These are phyloP conservation scores for Omphalotus olearius DNA, from an alignment of 1,284 basidiomycete genomes.

Conservation along the genomic window DNA sequence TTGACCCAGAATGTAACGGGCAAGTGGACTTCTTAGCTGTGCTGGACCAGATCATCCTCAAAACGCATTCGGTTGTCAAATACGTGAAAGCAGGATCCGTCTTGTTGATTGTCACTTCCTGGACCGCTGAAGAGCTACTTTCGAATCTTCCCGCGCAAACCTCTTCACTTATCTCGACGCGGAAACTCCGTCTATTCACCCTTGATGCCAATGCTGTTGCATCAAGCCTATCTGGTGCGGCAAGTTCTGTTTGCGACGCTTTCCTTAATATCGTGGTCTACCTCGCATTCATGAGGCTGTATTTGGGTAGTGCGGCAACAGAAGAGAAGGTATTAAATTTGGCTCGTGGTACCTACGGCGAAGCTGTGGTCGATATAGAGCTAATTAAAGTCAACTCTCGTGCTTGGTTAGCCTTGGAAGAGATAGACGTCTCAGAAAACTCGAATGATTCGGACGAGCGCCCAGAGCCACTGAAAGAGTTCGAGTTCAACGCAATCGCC, in stretches of 20 bases:
- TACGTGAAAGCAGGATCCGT: constrained; percentile 54
- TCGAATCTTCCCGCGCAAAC: constrained; percentile 47
- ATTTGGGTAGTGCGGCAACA: constrained; percentile 59
- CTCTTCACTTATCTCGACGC: constrained; percentile 37
- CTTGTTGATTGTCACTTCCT: constrained; percentile 59
- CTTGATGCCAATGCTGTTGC: constrained; percentile 50
- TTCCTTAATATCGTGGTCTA: constrained; percentile 53
- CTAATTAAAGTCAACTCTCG: constrained; percentile 43
- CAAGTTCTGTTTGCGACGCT: constrained; percentile 32
- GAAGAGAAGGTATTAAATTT: constrained; percentile 49
- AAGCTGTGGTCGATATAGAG: constrained; percentile 36
- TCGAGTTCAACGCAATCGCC: constrained; percentile 69
- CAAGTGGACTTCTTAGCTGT: constrained; percentile 65
- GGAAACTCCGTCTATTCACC: constrained; percentile 52
- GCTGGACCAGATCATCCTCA: constrained; percentile 64
- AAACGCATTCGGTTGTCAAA: constrained; percentile 58
- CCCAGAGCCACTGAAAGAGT: constrained; percentile 42
- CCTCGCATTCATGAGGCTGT: constrained; percentile 67
- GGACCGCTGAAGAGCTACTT: constrained; percentile 57
- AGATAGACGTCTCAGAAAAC: constrained; percentile 36
- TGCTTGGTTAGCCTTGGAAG: constrained; percentile 57
- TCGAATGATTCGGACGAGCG: constrained; percentile 18
- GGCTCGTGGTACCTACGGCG: constrained; percentile 38
- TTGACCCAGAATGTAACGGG: constrained; percentile 42
- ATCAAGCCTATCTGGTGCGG: constrained; percentile 28